Evolutionary conservation across 2,329 filamentous ascomycete genomes (phyloP).

Genomic region (Colletotrichum incanum): DNA sequence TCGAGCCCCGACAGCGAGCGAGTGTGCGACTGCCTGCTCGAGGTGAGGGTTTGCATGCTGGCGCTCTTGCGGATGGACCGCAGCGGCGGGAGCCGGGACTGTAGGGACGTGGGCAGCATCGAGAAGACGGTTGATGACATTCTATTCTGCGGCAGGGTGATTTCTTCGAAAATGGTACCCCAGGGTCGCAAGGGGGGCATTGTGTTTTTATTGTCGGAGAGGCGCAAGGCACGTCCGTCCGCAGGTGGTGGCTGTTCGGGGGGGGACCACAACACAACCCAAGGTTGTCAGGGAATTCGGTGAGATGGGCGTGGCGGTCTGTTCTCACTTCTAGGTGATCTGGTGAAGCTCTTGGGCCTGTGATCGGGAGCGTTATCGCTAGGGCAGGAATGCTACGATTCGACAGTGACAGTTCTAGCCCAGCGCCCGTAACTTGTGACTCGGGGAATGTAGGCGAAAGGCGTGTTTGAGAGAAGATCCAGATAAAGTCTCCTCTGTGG

Average conservation of each 20-base stretch:
- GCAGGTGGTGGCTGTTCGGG: conserved; percentile 7
- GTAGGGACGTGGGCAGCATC: conserved; percentile 68
- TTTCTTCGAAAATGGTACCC: conserved; percentile 48
- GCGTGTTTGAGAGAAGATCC: conserved; percentile 2
- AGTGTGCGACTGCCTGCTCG: conserved; percentile 33
- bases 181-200: conserved; percentile 43
- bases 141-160: conserved; percentile 52
- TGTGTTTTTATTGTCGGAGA: conserved; percentile 27
- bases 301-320: conserved; percentile 31
- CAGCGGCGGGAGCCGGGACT: conserved; percentile 66
- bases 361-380: conserved; percentile 12
- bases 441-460: conserved; percentile 28
- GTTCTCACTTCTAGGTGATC: conserved; percentile 9
- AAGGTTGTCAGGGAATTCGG: conserved; percentile 27
- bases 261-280: conserved; percentile 35
- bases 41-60: conserved; percentile 48
- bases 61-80: conserved; percentile 63
- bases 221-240: conserved; percentile 16
- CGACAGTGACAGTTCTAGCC: conserved; percentile 30
- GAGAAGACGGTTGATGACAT: conserved; percentile 66
- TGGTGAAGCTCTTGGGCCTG: conserved; percentile 13
- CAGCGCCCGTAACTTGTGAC: conserved; percentile 5
- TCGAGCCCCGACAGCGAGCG: conserved; percentile 40
- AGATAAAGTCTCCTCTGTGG: background rate
- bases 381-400: conserved; percentile 27